Evolutionary conservation across 2,329 filamentous ascomycete genomes (phyloP).

Genomic region (Neoscytalidium dimidiatum): DNA sequence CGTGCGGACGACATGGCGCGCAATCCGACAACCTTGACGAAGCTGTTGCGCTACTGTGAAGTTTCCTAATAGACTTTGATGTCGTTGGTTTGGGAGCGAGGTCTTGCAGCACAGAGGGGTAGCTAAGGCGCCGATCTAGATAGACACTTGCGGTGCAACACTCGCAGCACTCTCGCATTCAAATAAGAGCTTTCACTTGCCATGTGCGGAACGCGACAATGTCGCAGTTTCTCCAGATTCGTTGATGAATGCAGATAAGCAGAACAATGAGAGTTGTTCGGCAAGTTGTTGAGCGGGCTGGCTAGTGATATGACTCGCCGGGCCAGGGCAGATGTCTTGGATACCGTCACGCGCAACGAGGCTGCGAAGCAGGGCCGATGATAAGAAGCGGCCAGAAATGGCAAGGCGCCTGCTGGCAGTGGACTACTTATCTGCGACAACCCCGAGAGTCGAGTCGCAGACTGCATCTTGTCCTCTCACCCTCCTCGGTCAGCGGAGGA

Average conservation of each 20-base stretch:
- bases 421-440: conserved; percentile 13
- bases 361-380: background rate
- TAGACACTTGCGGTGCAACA: background rate
- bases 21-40: background rate
- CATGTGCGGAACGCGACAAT: background rate
- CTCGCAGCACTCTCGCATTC: background rate
- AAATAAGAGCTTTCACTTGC: background rate
- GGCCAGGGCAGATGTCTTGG: background rate
- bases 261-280: background rate
- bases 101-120: background rate
- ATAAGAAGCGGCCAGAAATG: conserved; percentile 1
- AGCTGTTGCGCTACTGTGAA: background rate
- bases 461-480: background rate
- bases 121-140: background rate
- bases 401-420: background rate
- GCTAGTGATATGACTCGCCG: background rate
- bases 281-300: background rate
- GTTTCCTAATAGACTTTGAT: background rate
- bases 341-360: background rate
- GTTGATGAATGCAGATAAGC: background rate
- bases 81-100: background rate
- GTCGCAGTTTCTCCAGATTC: background rate
- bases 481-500: background rate
- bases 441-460: background rate
- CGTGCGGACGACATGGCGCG: background rate